Percentiles rank a stretch among this genome's conserved stretches.
These are phyloP conservation scores for Saccharum hybrid DNA, from an alignment of 202 grass and related monocot species.

Conservation along the genomic window DNA sequence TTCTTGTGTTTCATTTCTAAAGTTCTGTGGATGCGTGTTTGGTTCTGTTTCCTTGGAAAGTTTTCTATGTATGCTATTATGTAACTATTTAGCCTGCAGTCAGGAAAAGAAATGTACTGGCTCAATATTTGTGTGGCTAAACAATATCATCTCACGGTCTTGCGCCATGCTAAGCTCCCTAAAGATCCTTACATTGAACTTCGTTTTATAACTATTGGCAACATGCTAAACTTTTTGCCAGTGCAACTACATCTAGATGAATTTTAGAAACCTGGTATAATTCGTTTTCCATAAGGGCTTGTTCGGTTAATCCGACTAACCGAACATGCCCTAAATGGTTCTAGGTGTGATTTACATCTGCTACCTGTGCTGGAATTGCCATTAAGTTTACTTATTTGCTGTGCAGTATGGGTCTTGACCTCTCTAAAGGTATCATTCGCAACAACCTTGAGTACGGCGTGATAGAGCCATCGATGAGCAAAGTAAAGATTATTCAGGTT, in stretches of 20 bases:
- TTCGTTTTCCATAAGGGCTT: not conserved
- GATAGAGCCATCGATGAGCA: slow-evolving; percentile 96
- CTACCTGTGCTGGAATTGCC: not conserved
- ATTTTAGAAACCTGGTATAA: not conserved
- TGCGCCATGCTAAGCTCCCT: not conserved
- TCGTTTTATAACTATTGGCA: not conserved
- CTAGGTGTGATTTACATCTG: not conserved
- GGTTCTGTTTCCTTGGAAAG: not conserved
- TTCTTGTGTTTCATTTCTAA: not conserved
- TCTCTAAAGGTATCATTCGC: slow-evolving; percentile 71
- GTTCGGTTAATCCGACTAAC: too few species aligned
- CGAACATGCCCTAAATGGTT: not conserved
- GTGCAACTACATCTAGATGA: not conserved
- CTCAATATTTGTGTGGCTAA: not conserved
- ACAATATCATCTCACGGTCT: not conserved
- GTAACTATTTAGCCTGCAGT: not conserved
- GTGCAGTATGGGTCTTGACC: slow-evolving; percentile 91
- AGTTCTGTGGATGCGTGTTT: not conserved
- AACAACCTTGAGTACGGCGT: slow-evolving; percentile 93
- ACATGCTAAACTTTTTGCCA: not conserved
- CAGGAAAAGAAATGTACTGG: not conserved
- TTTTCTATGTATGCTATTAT: not conserved
- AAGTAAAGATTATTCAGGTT: slow-evolving; percentile 99
- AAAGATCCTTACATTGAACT: not conserved
- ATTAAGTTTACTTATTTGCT: slow-evolving; percentile 22